These are phyloP conservation scores for Fusarium nurragi DNA, from an alignment of 2,329 filamentous ascomycete species.

Conservation along the genomic window DNA sequence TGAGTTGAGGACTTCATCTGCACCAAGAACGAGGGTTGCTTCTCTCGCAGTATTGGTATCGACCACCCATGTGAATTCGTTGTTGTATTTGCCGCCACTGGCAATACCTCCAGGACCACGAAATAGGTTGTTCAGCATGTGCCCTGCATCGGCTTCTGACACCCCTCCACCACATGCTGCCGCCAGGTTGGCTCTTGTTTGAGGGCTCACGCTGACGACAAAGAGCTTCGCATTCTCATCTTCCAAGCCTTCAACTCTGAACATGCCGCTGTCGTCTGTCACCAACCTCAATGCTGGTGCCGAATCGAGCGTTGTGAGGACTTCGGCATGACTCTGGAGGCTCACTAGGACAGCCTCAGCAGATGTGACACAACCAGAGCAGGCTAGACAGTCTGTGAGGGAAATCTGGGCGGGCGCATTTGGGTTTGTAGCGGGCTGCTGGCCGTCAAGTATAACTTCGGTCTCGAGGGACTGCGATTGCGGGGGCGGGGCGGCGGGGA, in stretches of 20 bases:
- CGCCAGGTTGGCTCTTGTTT: constrained; percentile 87
- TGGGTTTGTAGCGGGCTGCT: constrained; percentile 64
- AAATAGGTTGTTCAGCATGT: constrained; percentile 85
- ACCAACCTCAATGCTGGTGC: constrained; percentile 60
- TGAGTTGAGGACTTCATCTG: constrained; percentile 70
- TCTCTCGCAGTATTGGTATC: constrained; percentile 89
- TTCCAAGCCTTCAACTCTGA: constrained; percentile 62
- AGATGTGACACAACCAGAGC: constrained; percentile 96
- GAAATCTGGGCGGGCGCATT: constrained; percentile 88
- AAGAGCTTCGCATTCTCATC: constrained; percentile 77
- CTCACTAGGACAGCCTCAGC: constrained; percentile 97
- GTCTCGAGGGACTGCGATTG: constrained; percentile 61
- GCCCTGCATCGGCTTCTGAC: constrained; percentile 76
- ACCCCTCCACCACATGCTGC: constrained; percentile 79
- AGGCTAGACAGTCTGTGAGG: constrained; percentile 95
- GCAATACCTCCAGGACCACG: constrained; percentile 73
- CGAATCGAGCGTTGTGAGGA: constrained; percentile 81
- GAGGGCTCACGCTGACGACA: constrained; percentile 91
- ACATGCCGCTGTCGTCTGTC: constrained; percentile 47
- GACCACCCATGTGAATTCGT: constrained; percentile 86
- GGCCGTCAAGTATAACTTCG: constrained; percentile 94
- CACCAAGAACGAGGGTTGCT: constrained; percentile 81
- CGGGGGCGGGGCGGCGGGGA: constrained; percentile 67
- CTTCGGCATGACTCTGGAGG: constrained; percentile 91
- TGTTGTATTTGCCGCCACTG: constrained; percentile 75